phyloP scores from a whole-genome alignment of 2,329 filamentous ascomycete genomes.

The Aspergillus floridensis region DNA sequence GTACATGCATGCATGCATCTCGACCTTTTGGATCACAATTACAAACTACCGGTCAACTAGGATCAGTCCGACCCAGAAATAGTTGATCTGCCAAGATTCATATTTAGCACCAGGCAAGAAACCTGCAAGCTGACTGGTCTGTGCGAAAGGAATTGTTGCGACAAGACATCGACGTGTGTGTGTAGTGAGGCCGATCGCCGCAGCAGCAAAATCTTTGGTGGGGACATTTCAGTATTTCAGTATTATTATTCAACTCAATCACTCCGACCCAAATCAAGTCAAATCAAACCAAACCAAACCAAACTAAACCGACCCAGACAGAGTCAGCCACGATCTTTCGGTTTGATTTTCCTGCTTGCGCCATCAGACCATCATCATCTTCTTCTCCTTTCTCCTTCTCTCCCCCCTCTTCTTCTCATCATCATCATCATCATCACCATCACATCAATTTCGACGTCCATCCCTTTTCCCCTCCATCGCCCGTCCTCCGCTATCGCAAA shows the following conservation, averaged over 20 bases:
- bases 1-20: neutral
- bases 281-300: neutral
- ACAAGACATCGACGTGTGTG: neutral
- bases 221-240: conserved; percentile 13
- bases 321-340: conserved; percentile 13
- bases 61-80: neutral
- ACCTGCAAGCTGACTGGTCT: conserved; percentile 12
- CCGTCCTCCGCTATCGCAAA: neutral
- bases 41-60: neutral
- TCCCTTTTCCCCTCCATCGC: neutral
- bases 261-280: neutral
- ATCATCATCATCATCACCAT: neutral
- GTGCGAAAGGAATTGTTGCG: conserved; percentile 14
- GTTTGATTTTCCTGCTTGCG: conserved; percentile 15
- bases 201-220: conserved; percentile 22
- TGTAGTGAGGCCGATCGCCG: conserved; percentile 24
- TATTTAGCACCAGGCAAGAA: neutral
- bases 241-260: neutral
- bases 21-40: neutral
- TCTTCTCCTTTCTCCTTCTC: neutral
- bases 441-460: conserved; percentile 2
- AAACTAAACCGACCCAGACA: neutral
- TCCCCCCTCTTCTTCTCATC: conserved; percentile 2
- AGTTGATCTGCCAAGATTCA: neutral
- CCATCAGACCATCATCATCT: conserved; percentile 13